A percentile compares a stretch with the other conserved stretches of the same genome.
Evolutionary conservation across 192 early-diverging fungal species (phyloP).

Genomic region (Powellomyces hirtus): DNA sequence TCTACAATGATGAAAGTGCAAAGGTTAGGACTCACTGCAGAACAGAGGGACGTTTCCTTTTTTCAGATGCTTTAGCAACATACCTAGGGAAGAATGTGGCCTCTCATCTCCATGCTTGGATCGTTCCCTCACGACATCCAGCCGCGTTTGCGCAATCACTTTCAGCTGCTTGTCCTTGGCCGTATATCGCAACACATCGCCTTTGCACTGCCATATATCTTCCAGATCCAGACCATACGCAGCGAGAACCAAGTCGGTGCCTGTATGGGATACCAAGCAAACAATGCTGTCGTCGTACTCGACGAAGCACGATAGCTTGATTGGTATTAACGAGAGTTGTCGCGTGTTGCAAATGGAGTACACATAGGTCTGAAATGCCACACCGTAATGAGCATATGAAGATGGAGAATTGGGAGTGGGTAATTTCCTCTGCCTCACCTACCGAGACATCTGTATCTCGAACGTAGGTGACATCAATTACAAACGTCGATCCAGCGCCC

Average conservation of each 20-base stretch:
- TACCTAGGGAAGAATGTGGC: not conserved
- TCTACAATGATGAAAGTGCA: not conserved
- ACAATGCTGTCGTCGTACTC: conserved; percentile 20
- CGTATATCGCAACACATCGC: conserved; percentile 16
- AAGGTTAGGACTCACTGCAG: too few relatives aligned
- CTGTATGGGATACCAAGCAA: conserved; percentile 19
- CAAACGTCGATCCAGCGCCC: conserved; percentile 8
- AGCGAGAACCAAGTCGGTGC: conserved; percentile 14
- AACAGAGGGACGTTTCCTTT: too few relatives aligned
- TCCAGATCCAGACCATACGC: conserved; percentile 28
- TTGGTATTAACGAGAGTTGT: conserved; percentile 13
- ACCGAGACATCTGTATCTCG: conserved; percentile 9
- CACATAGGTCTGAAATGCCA: conserved; percentile 1
- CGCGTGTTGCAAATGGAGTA: conserved; percentile 10
- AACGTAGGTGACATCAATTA: conserved; percentile 2
- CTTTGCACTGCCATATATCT: conserved; percentile 35
- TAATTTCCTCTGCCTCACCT: not conserved
- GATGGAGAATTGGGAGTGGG: not conserved
- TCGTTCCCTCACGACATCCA: conserved; percentile 15
- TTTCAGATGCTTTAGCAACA: too few relatives aligned
- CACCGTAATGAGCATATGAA: not conserved
- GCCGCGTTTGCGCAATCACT: conserved; percentile 25
- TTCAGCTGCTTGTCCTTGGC: conserved; percentile 31
- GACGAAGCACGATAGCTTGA: conserved; percentile 5
- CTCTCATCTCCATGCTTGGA: conserved; percentile 1